Evolutionary conservation across 2,329 filamentous ascomycete species (phyloP).

Genomic region (Cladosporium sp.): DNA sequence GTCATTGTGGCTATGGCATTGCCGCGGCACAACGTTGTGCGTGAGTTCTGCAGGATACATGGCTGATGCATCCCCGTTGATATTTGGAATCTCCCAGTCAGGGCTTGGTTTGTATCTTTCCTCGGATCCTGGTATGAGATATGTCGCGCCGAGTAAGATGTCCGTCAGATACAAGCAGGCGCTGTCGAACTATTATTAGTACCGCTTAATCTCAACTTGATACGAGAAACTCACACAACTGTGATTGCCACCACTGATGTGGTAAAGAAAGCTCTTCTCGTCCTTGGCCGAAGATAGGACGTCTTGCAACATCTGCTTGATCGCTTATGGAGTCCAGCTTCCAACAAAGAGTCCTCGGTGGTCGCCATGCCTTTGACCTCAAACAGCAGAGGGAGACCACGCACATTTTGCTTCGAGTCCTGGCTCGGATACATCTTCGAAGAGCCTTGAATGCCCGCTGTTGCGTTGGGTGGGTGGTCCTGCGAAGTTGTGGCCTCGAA

Average conservation of each 20-base stretch:
- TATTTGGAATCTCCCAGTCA: neutral
- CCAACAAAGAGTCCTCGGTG: no score
- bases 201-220: no score
- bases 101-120: neutral
- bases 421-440: no score
- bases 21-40: constrained; percentile 48
- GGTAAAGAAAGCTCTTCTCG: neutral
- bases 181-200: neutral
- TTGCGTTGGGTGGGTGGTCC: no score
- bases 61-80: neutral
- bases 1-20: constrained; percentile 67
- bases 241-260: neutral
- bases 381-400: no score
- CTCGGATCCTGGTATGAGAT: neutral
- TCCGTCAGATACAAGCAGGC: neutral
- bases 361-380: no score
- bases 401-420: no score
- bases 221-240: neutral
- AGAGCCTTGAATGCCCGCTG: no score
- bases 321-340: no score
- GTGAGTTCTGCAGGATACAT: constrained; percentile 15
- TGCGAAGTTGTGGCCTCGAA: no score
- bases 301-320: neutral
- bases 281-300: neutral
- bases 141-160: neutral